phyloP scores from a whole-genome alignment of 805 yeast genomes.

The Suhomyces canberraensis region DNA sequence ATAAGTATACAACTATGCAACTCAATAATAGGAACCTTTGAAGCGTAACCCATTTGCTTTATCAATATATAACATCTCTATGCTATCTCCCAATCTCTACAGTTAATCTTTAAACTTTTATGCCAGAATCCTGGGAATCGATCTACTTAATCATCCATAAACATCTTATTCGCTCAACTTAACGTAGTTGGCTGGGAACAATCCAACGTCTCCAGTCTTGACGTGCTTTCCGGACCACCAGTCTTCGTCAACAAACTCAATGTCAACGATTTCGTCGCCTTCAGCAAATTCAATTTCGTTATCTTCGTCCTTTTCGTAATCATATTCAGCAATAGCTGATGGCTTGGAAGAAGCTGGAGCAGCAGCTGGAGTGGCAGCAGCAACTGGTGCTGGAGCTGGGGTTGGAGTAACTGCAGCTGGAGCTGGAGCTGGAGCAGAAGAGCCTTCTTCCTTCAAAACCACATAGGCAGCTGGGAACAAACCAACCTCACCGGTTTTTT shows the following conservation, averaged over 20 bases:
- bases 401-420: constrained; percentile 13
- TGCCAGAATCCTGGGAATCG: not conserved
- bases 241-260: constrained; percentile 88
- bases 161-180: constrained; percentile 15
- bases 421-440: constrained; percentile 7
- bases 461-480: constrained; percentile 59
- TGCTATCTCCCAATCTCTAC: no score
- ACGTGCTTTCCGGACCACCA: constrained; percentile 92
- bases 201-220: constrained; percentile 67
- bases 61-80: no score
- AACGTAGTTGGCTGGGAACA: constrained; percentile 93
- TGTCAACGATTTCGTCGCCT: constrained; percentile 76
- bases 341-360: constrained; percentile 13
- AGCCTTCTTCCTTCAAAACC: constrained; percentile 18
- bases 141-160: not conserved
- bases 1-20: no score
- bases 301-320: constrained; percentile 88
- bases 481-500: constrained; percentile 46
- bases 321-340: constrained; percentile 65
- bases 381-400: constrained; percentile 10
- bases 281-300: constrained; percentile 84
- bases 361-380: constrained; percentile 16
- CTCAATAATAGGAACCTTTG: no score
- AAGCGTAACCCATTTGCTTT: no score
- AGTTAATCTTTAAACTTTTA: no score